These are phyloP conservation scores for Biscogniauxia sp. DNA, from an alignment of 2,329 filamentous ascomycete species.

Conservation along the genomic window DNA sequence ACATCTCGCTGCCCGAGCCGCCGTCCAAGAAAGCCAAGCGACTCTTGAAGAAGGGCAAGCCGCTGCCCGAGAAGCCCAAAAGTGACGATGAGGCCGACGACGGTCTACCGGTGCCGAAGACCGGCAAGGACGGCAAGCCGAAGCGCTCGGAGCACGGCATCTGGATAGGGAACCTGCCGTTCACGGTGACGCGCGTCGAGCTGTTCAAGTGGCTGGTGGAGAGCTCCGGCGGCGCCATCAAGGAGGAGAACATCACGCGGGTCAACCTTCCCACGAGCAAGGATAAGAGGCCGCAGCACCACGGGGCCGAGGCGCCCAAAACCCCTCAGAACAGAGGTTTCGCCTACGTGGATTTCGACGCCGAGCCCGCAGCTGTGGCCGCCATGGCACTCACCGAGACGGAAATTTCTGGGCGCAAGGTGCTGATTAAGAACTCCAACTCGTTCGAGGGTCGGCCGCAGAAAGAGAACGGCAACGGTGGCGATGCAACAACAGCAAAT, in stretches of 20 bases:
- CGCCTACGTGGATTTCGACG: constrained; percentile 90
- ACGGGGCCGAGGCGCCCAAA: constrained; percentile 19
- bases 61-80: constrained; percentile 45
- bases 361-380: constrained; percentile 65
- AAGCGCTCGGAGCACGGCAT: constrained; percentile 77
- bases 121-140: constrained; percentile 42
- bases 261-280: constrained; percentile 73
- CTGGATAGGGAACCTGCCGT: constrained; percentile 96
- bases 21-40: constrained; percentile 92
- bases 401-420: constrained; percentile 69
- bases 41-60: constrained; percentile 80
- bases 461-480: constrained; percentile 45
- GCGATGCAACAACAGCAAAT: constrained; percentile 27
- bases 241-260: constrained; percentile 73
- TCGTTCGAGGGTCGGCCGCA: constrained; percentile 87
- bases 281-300: constrained; percentile 25
- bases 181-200: constrained; percentile 70
- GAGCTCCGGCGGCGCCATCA: constrained; percentile 64
- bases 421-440: constrained; percentile 91
- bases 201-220: constrained; percentile 78
- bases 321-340: constrained; percentile 79
- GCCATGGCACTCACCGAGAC: constrained; percentile 86
- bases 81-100: constrained; percentile 41
- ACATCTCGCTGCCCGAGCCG: constrained; percentile 84
- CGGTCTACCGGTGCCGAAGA: constrained; percentile 24